Evolutionary conservation across 345 rosid genomes (phyloP), one percentile per base, ranked within the genome.

Genomic region (Dipteronia dyeriana): DNA sequence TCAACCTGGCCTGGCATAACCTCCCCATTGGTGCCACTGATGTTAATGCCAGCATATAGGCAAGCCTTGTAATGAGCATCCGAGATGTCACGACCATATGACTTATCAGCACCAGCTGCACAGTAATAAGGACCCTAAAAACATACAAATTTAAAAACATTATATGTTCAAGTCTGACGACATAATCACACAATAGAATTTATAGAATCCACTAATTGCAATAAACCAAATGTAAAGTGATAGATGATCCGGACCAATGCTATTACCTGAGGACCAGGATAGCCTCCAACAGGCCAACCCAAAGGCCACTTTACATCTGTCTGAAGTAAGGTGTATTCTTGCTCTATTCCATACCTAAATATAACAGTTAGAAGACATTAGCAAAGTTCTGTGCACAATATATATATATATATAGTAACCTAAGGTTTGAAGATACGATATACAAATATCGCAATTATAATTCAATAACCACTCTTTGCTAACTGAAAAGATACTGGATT

Each of bases 231-330:
- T 23, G 41, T 31, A 38, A 26, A 66, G 25, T 75, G 51, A 23
- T 20, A 9, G 22, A 41, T 13, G 64, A 70, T 54, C 8, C 38
- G 9, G 20, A 45, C 64, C 68, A 41, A 57, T 39, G 57, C 70
- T 70, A 62, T 68, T 81, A 92, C 99, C 98, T 96, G 99, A 56
- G 99, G 99, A 77, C 98, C 97, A 71, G 98, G 99, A 76, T 84
- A 96, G 25, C 85, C 99, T 85, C 99, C 99, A 69, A 94, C 95
- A 12, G 99, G 99, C 99, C 99, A 96, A 76, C 99, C 99, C 88
- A 96, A 86, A 74, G 99, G 99, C 99, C 99, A 96, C 66, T 85
- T 88, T 39, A 94, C 97, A 75, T 96, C 85, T 80, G 84, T 77
- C 83, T 94, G 98, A 75, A 96, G 86, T 73, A 96, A 87, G 79